Evolutionary conservation across 1,139 yeast species (phyloP), one percentile per base, ranked within the genome.

Genomic region (Spencermartinsiella ligniputridi): DNA sequence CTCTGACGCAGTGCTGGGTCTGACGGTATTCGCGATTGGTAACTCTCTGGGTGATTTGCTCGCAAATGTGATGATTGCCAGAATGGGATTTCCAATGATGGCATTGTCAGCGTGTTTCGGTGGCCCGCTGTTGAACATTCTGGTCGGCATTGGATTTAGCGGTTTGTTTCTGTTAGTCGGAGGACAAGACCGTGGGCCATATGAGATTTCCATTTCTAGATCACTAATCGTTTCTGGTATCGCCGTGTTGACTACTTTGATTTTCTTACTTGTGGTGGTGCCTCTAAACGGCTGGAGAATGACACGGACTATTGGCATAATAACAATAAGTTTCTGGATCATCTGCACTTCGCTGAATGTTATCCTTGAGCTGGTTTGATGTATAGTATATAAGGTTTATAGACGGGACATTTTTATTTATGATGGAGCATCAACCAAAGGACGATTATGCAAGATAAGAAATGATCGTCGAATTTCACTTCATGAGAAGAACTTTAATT

Each of bases 61-160:
- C 1, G 84, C 97, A 0, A 89, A 92, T 57, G 70, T 83, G 41
- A 85, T 95, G 0, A 81, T 92, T 42, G 92, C 96, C 0, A 72
- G 70, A 50, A 79, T 87, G 79, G 97, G 97, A 0, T 83, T 81
- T 69, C 90, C 96, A 0, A 75, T 85, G 50, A 87, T 90, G 92
- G 97, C 97, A 0, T 72, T 92, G 35, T 85, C 95, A 12, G 97
- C 97, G 0, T 90, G 97, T 59, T 86, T 89, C 63, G 97, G 97
- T 1, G 94, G 97, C 1, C 97, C 97, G 0, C 67, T 90, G 56
- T 59, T 82, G 40, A 81, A 80, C 51, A 69, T 82, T 33, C 61
- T 82, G 3, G 62, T 81, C 3, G 89, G 89, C 1, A 66, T 82
- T 20, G 87, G 88, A 1, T 64, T 83, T 5, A 81, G 84, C 52